phyloP scores from a whole-genome alignment of 1,139 yeast species.

The Yamadazyma oceani region DNA sequence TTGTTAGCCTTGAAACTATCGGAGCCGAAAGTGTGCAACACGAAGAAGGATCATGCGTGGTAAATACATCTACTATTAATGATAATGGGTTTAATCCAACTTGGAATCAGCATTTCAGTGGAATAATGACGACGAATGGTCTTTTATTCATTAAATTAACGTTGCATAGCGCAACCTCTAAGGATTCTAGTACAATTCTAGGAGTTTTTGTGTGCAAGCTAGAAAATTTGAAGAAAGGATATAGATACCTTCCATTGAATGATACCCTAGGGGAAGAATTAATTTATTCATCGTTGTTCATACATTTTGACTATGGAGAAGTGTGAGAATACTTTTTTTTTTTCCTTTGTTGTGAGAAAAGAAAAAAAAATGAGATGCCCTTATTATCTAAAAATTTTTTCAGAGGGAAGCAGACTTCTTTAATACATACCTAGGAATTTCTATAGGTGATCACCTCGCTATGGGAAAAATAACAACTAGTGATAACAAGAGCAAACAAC shows the following conservation, averaged over 20 bases:
- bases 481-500: conserved; percentile 48
- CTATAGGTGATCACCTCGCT: not conserved
- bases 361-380: conserved; percentile 2
- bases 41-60: conserved; percentile 17
- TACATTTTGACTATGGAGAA: conserved; percentile 41
- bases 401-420: not conserved
- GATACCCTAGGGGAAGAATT: conserved; percentile 81
- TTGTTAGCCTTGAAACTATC: conserved; percentile 54
- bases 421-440: too few species aligned
- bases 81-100: conserved; percentile 84
- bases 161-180: conserved; percentile 19
- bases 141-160: conserved; percentile 37
- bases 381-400: conserved; percentile 6
- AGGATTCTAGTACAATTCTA: conserved; percentile 36
- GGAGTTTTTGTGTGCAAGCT: conserved; percentile 62
- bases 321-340: not conserved
- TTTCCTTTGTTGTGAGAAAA: too few species aligned
- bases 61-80: conserved; percentile 37
- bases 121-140: conserved; percentile 40
- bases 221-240: conserved; percentile 66
- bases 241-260: conserved; percentile 73
- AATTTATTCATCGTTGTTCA: conserved; percentile 74
- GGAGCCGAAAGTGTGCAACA: conserved; percentile 37
- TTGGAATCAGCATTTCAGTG: conserved; percentile 62
- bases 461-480: conserved; percentile 65